Base-by-base conservation (phyloP, 176 grass and related monocot genomes). In the Melocanna baccifera region DNA sequence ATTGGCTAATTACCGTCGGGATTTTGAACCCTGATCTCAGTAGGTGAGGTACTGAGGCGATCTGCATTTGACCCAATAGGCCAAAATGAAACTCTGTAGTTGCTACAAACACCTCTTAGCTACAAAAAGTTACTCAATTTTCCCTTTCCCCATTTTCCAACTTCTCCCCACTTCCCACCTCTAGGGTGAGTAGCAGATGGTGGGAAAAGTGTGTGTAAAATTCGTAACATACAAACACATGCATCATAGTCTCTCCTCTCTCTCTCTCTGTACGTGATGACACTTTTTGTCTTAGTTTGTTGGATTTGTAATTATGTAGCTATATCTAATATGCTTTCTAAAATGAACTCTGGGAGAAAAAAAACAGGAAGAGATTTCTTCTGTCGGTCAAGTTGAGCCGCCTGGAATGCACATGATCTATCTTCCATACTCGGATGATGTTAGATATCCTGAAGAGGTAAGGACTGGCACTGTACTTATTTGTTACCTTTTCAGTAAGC, bases 351-450 rank as follows among this genome's bases (percentile, higher is more conserved):
- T 51, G 13, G 68, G 46, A 67, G 50, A 48, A 72, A 78, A 87
- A 63, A 80, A 86, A 83, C 91, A 98, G 93, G 96, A 93, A 88
- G 96, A 95, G 46, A 75, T 75, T 84, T 92, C 80, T 81, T 91
- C 91, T 66, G 78, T 85, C 36, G 73, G 73, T 83, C 96, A 98
- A 90, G 80, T 81, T 55, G 93, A 93, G 70, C 89, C 96, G 3
- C 91, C 96, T 80, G 96, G 96, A 89, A 92, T 98, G 89, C 89
- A 98, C 76, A 93, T 98, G 91, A 92, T 98, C 68, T 90, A 92
- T 92, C 87, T 98, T 89, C 96, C 96, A 73, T 98, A 98, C 79
- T 98, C 91, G 0, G 91, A 95, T 85, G 96, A 95, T 87, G 91
- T 98, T 74, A 94, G 96, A 87, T 67, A 88, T 74, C 87, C 85